Conservation (phyloP, 768 basidiomycete genomes). For the Rhodotorula taiwanensis region DNA sequence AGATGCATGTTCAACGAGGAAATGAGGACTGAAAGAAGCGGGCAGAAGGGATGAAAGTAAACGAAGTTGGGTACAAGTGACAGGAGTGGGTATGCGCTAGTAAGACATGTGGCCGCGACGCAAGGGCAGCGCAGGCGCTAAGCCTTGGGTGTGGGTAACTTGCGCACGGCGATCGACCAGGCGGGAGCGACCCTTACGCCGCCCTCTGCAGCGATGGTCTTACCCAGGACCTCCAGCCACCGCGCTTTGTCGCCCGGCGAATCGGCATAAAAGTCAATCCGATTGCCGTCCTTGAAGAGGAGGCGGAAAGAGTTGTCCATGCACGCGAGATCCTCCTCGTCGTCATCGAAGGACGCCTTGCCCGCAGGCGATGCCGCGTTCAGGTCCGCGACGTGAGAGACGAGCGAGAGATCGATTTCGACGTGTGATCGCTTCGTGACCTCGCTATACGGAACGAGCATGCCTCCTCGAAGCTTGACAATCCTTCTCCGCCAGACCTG, state of each 20-base stretch:
- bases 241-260: slow-evolving; percentile 74
- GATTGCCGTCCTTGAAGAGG: slow-evolving; percentile 65
- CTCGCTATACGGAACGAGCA: slow-evolving; percentile 31
- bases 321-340: slow-evolving; percentile 16
- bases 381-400: slow-evolving; percentile 32
- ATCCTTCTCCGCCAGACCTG: slow-evolving; percentile 39
- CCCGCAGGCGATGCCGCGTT: slow-evolving; percentile 16
- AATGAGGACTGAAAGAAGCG: too few species aligned
- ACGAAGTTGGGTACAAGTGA: too few species aligned
- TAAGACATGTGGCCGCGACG: too few species aligned
- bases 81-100: too few species aligned
- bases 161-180: slow-evolving; percentile 25
- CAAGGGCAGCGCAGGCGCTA: too few species aligned
- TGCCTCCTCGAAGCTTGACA: slow-evolving; percentile 27
- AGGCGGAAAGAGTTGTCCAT: slow-evolving; percentile 57
- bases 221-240: slow-evolving; percentile 51
- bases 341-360: background rate
- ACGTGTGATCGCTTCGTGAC: slow-evolving; percentile 33
- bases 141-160: slow-evolving; percentile 11
- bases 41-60: too few species aligned
- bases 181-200: slow-evolving; percentile 22
- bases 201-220: slow-evolving; percentile 8
- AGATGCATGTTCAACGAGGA: too few species aligned
- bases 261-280: slow-evolving; percentile 86
- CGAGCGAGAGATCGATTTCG: slow-evolving; percentile 39